Percentiles rank a stretch among this genome's conserved stretches.
Conservation (phyloP, 2,329 filamentous ascomycete species). For the Diaporthe humulicola region DNA sequence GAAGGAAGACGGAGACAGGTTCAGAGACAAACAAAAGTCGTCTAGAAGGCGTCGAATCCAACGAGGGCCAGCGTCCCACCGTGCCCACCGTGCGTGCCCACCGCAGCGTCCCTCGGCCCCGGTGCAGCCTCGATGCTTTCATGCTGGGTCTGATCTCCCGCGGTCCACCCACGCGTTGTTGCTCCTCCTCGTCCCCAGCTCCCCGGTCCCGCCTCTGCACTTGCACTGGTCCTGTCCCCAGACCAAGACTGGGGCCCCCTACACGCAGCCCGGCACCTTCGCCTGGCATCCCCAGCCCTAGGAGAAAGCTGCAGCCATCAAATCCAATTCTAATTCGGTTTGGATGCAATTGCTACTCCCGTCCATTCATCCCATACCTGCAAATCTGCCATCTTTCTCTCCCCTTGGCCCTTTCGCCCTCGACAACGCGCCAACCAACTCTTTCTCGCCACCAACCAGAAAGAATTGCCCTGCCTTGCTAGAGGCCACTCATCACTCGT, state of each 20-base stretch:
- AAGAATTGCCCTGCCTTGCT: not conserved
- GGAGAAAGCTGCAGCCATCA: not conserved
- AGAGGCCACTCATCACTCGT: conserved; percentile 15
- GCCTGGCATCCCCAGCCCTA: not conserved
- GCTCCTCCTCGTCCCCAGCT: not conserved
- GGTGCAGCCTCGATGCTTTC: not conserved
- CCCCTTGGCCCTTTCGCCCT: not conserved
- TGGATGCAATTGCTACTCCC: conserved; percentile 1
- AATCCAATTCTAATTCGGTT: conserved; percentile 16
- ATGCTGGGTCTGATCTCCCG: conserved; percentile 27
- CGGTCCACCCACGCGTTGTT: not conserved
- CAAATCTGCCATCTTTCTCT: not conserved
- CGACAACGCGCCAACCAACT: conserved; percentile 11
- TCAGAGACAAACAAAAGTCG: not conserved
- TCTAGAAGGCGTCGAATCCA: not conserved
- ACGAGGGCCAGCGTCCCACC: not conserved
- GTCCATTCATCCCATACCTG: conserved; percentile 5
- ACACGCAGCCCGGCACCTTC: not conserved
- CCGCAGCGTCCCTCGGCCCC: not conserved
- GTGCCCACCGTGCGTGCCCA: too few relatives aligned
- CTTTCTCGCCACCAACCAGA: conserved; percentile 11
- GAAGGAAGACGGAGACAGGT: not conserved
- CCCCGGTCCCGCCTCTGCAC: conserved; percentile 13
- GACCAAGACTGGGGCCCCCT: not conserved
- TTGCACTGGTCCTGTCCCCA: conserved; percentile 3